Conservation (phyloP, 352 stramenopile species). For the Nothophytophthora sp. region DNA sequence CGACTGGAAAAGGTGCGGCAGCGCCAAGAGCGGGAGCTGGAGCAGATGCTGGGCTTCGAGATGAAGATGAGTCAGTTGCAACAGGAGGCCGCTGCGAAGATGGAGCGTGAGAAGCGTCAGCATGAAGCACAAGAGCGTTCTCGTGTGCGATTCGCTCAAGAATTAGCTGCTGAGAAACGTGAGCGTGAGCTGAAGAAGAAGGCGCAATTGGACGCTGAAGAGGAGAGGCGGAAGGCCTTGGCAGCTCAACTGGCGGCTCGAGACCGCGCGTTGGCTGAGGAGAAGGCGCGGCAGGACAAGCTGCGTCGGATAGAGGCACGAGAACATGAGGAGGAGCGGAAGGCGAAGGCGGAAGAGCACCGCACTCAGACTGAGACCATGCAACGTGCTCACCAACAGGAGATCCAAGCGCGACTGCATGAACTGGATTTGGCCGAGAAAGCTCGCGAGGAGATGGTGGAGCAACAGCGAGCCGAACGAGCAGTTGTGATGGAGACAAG, state of each 20-base stretch:
- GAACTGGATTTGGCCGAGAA: conserved; percentile 70
- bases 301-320: conserved; percentile 64
- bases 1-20: conserved; percentile 77
- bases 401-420: conserved; percentile 59
- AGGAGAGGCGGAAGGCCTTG: conserved; percentile 68
- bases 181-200: conserved; percentile 85
- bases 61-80: conserved; percentile 90
- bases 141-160: conserved; percentile 55
- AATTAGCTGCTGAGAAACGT: conserved; percentile 75
- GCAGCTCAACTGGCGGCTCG: conserved; percentile 67
- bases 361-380: conserved; percentile 54
- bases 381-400: conserved; percentile 60
- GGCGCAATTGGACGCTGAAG: conserved; percentile 78
- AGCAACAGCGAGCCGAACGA: conserved; percentile 67
- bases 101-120: conserved; percentile 64
- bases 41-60: conserved; percentile 93
- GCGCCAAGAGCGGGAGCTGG: conserved; percentile 79
- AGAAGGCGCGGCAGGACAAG: conserved; percentile 78
- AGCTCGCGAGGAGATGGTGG: conserved; percentile 69
- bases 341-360: conserved; percentile 76
- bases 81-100: conserved; percentile 66
- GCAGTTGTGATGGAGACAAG: conserved; percentile 69
- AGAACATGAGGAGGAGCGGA: conserved; percentile 72
- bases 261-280: conserved; percentile 72
- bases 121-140: conserved; percentile 75